Base-by-base conservation (phyloP, 2,329 filamentous ascomycete genomes). In the Fusarium staphyleae region DNA sequence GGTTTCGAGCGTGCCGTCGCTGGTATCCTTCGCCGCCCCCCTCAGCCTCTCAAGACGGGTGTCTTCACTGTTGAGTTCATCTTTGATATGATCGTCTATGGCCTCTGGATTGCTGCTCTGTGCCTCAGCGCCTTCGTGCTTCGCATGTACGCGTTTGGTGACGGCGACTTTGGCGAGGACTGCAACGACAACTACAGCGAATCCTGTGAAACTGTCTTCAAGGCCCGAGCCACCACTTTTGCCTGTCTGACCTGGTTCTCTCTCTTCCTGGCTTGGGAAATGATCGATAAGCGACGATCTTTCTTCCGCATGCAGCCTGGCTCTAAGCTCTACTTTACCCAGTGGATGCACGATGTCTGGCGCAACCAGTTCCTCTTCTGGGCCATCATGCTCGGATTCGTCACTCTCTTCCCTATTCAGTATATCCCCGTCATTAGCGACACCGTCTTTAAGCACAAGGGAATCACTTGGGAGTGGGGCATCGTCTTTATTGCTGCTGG, bases 211-310 rank as follows among this genome's bases (percentile, higher is more conserved):
- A 79, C 79, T 0, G 85, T 90, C 6, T 90, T 88, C 78, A 85
- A 86, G 14, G 88, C 88, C 0, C 85, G 89, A 12, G 87, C 87
- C 1, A 90, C 89, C 0, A 88, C 85, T 4, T 91, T 91, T 67
- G 87, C 86, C 26, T 88, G 84, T 61, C 78, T 91, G 45, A 91
- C 88, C 0, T 91, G 88, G 88, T 88, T 87, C 63, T 87, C 87
- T 1, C 80, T 91, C 14, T 89, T 91, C 76, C 78, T 90, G 5
- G 89, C 89, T 0, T 92, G 89, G 89, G 88, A 92, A 70, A 88
- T 90, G 81, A 80, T 90, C 54, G 81, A 89, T 66, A 82, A 88
- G 74, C 85, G 88, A 16, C 83, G 87, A 35, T 87, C 83, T 7
- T 89, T 92, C 77, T 91, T 92, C 81, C 80, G 82, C 65, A 89